Conservation (phyloP, 2,329 filamentous ascomycete species). For the Ophiostoma ulmi region DNA sequence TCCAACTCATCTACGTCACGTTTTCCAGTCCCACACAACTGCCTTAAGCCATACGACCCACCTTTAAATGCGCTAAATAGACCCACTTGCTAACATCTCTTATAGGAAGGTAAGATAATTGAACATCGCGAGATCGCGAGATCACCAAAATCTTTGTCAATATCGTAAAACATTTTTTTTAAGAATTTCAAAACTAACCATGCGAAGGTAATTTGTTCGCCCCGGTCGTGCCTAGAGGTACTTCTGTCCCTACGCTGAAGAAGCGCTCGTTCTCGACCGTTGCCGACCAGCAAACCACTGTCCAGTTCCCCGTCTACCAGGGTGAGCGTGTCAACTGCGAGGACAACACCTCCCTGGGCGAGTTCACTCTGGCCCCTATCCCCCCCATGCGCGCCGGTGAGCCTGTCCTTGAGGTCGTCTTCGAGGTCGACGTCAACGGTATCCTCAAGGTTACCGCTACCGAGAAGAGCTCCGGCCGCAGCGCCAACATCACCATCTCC, state of each 20-base stretch:
- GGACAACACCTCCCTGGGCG: slow-evolving; percentile 95
- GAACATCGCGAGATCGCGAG: neutral
- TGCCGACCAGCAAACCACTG: slow-evolving; percentile 68
- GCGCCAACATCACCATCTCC: slow-evolving; percentile 98
- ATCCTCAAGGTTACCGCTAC: slow-evolving; percentile 99
- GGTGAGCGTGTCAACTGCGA: slow-evolving; percentile 97
- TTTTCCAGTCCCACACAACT: neutral
- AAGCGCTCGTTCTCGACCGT: slow-evolving; percentile 89
- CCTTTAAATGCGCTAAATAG: neutral
- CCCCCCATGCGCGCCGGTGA: slow-evolving; percentile 90
- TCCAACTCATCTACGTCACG: neutral
- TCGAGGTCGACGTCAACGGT: slow-evolving; percentile 99
- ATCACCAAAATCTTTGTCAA: neutral
- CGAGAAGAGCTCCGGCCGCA: slow-evolving; percentile 97
- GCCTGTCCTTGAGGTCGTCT: slow-evolving; percentile 93
- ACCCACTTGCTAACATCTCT: neutral
- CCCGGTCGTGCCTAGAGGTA: slow-evolving; percentile 76
- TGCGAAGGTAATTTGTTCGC: slow-evolving; percentile 83
- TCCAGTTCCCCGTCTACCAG: slow-evolving; percentile 90
- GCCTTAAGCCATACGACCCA: neutral
- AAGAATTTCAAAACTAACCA: neutral
- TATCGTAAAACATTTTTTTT: neutral
- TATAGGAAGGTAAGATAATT: slow-evolving; percentile 7
- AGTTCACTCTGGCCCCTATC: slow-evolving; percentile 89
- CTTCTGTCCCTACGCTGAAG: slow-evolving; percentile 74